A percentile compares a stretch with the other conserved stretches of the same genome.
These are phyloP conservation scores for Coccinonectria pachysandricola DNA, from an alignment of 2,329 filamentous ascomycete genomes.

Conservation along the genomic window DNA sequence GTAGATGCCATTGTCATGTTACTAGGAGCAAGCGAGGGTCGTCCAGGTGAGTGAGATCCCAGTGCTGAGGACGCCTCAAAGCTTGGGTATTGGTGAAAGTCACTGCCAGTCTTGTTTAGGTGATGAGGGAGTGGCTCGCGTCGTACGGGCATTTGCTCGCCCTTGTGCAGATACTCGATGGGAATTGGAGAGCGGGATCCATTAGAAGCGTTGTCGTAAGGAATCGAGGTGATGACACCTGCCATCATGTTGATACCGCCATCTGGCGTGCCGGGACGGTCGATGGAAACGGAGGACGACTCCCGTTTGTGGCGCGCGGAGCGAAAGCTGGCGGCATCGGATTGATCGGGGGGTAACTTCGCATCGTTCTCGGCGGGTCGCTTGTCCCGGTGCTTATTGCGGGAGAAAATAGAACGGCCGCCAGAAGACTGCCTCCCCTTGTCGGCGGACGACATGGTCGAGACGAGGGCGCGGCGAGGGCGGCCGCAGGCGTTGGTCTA, in stretches of 20 bases:
- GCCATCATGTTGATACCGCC: slow-evolving; percentile 62
- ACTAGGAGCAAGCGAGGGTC: slow-evolving; percentile 46
- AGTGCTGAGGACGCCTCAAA: slow-evolving; percentile 47
- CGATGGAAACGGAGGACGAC: slow-evolving; percentile 62
- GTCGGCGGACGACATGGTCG: slow-evolving; percentile 54
- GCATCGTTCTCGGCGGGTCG: slow-evolving; percentile 51
- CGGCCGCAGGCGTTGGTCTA: slow-evolving; percentile 12
- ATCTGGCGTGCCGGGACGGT: slow-evolving; percentile 54
- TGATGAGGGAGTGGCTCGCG: slow-evolving; percentile 75
- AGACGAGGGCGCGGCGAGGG: slow-evolving; percentile 11
- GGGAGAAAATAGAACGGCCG: slow-evolving; percentile 75
- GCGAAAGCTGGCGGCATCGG: slow-evolving; percentile 52
- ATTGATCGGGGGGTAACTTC: slow-evolving; percentile 43
- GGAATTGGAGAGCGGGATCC: slow-evolving; percentile 61
- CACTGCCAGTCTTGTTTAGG: slow-evolving; percentile 62
- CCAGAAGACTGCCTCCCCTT: slow-evolving; percentile 72
- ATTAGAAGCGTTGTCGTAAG: slow-evolving; percentile 61
- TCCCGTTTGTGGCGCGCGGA: slow-evolving; percentile 66
- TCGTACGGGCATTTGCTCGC: slow-evolving; percentile 51
- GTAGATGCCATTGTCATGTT: slow-evolving; percentile 64
- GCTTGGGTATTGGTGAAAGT: slow-evolving; percentile 84
- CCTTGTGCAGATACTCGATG: slow-evolving; percentile 61
- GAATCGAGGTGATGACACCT: slow-evolving; percentile 78
- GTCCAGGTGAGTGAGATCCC: slow-evolving; percentile 50
- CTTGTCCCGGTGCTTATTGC: slow-evolving; percentile 69